Percentiles rank a stretch among this genome's conserved stretches.
Evolutionary conservation across 2,329 filamentous ascomycete species (phyloP).

Genomic region (Epicoccum nigrum): DNA sequence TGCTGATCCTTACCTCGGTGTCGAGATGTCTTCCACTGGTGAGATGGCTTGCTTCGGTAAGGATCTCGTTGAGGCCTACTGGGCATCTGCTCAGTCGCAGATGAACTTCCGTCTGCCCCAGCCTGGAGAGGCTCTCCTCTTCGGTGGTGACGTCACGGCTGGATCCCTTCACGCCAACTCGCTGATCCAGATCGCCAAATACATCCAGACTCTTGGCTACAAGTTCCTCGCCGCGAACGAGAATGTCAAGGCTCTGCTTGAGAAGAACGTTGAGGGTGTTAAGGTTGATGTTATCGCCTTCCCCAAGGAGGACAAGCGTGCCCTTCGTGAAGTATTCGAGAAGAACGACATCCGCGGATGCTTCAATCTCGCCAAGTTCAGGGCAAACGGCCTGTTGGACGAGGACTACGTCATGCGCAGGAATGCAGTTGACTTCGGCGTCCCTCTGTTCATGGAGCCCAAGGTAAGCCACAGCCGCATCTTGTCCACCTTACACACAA

Average conservation of each 20-base stretch:
- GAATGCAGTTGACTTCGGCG: constrained; percentile 97
- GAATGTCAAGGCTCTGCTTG: constrained; percentile 82
- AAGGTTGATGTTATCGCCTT: constrained; percentile 92
- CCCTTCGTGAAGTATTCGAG: constrained; percentile 91
- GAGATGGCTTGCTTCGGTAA: constrained; percentile 99
- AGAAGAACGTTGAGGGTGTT: constrained; percentile 71
- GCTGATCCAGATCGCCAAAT: constrained; percentile 82
- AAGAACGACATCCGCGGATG: constrained; percentile 96
- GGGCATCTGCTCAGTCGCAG: constrained; percentile 91
- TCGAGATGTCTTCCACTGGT: constrained; percentile 96
- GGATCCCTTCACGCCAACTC: constrained; percentile 59
- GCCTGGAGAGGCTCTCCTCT: constrained; percentile 91
- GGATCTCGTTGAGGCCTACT: constrained; percentile 95
- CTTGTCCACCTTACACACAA: neutral
- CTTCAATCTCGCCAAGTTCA: constrained; percentile 88
- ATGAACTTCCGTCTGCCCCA: constrained; percentile 99
- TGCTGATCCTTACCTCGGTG: constrained; percentile 95
- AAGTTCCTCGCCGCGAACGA: constrained; percentile 88
- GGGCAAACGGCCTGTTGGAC: constrained; percentile 83
- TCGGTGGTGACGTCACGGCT: constrained; percentile 78
- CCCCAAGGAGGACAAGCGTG: constrained; percentile 94
- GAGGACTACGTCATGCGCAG: constrained; percentile 98
- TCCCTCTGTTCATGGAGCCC: constrained; percentile 97
- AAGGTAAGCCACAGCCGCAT: constrained; percentile 68
- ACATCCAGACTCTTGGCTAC: constrained; percentile 87